Evolutionary conservation across 2,329 filamentous ascomycete genomes (phyloP).

Genomic region (Colletotrichum tabaci): DNA sequence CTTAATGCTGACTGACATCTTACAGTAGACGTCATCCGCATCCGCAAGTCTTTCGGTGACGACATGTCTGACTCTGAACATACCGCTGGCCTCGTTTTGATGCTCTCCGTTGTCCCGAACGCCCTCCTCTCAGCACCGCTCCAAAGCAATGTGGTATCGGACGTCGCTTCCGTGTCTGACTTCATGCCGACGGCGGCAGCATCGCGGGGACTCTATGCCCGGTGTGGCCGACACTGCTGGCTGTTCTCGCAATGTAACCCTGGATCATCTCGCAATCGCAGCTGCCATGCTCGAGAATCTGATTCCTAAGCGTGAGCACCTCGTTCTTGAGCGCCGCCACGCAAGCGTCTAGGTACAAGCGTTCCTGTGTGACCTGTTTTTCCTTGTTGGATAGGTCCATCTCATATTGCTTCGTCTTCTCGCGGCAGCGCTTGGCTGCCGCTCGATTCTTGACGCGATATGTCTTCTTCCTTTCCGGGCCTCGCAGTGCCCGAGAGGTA

Average conservation of each 20-base stretch:
- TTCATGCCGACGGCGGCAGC: neutral
- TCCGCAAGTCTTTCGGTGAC: neutral
- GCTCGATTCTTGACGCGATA: constrained; percentile 41
- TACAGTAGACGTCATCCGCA: neutral
- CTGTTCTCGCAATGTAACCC: constrained; percentile 35
- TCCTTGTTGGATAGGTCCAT: constrained; percentile 27
- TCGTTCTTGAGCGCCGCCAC: constrained; percentile 33
- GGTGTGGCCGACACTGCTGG: constrained; percentile 3
- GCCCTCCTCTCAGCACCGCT: neutral
- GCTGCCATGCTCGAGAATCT: constrained; percentile 35
- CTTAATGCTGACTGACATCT: neutral
- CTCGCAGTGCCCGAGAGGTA: neutral
- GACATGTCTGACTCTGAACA: neutral
- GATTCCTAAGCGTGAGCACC: constrained; percentile 29
- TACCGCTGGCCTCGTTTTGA: neutral
- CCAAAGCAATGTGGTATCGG: neutral
- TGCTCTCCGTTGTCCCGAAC: neutral
- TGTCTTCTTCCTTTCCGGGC: constrained; percentile 1
- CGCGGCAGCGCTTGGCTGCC: constrained; percentile 40
- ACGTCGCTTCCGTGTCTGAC: neutral
- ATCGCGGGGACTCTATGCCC: neutral
- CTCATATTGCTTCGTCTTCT: constrained; percentile 40
- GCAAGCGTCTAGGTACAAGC: constrained; percentile 32
- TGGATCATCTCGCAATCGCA: constrained; percentile 39
- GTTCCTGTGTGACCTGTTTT: constrained; percentile 25